Conservation (phyloP, 495 filamentous ascomycete genomes). For the Neurospora sp. region DNA sequence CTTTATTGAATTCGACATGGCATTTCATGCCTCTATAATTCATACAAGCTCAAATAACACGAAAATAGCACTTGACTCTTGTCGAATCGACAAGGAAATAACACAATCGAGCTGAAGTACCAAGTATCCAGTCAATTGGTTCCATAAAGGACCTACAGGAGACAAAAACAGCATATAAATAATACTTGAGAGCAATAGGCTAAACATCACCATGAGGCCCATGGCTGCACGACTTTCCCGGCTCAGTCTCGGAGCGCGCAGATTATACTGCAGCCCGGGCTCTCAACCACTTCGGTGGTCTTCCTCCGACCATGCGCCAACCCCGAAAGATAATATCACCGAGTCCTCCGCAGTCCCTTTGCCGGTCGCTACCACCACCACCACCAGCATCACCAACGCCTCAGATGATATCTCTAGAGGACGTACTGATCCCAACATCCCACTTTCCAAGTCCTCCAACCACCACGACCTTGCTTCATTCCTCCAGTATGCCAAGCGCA, state of each 20-base stretch:
- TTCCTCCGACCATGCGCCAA: background rate
- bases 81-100: background rate
- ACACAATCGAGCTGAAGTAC: background rate
- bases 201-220: background rate
- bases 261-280: background rate
- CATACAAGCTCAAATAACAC: background rate
- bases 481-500: conserved; percentile 54
- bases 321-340: background rate
- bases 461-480: conserved; percentile 65
- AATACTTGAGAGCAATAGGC: too few relatives aligned
- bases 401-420: background rate
- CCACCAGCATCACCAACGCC: background rate
- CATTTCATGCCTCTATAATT: background rate
- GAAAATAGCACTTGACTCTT: background rate
- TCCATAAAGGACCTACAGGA: background rate
- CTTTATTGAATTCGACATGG: background rate
- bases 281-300: background rate
- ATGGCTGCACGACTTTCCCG: background rate
- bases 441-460: conserved; percentile 34
- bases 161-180: background rate
- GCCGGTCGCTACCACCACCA: background rate
- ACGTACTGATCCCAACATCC: background rate
- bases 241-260: background rate
- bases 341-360: background rate
- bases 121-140: background rate